These are phyloP conservation scores for Rugonectria rugulosa DNA, from an alignment of 2,329 filamentous ascomycete species.

Conservation along the genomic window DNA sequence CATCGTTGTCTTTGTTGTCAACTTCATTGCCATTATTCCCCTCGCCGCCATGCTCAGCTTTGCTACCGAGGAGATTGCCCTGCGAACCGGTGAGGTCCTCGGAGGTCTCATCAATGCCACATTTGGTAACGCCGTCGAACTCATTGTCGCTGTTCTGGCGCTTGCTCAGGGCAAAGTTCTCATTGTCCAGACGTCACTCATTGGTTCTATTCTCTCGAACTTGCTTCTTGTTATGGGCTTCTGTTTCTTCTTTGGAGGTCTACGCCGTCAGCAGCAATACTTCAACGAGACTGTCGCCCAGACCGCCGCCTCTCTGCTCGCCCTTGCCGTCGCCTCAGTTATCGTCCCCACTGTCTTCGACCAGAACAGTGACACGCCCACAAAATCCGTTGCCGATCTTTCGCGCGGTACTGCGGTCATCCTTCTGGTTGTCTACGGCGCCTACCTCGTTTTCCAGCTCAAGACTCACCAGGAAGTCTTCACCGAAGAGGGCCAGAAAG, in stretches of 20 bases:
- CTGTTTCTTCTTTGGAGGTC: conserved; percentile 88
- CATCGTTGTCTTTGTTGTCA: conserved; percentile 80
- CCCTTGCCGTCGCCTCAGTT: conserved; percentile 79
- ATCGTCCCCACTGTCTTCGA: conserved; percentile 93
- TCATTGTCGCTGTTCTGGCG: conserved; percentile 89
- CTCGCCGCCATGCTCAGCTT: conserved; percentile 87
- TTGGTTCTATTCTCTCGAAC: conserved; percentile 92
- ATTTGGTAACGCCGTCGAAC: conserved; percentile 91
- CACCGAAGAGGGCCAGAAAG: conserved; percentile 80
- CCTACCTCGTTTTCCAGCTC: conserved; percentile 90
- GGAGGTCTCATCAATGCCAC: conserved; percentile 90
- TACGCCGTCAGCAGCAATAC: conserved; percentile 80
- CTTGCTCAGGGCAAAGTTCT: conserved; percentile 75
- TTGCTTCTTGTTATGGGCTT: conserved; percentile 88
- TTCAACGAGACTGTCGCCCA: conserved; percentile 95
- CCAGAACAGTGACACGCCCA: conserved; percentile 51
- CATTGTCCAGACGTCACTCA: conserved; percentile 91
- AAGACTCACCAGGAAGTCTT: conserved; percentile 85
- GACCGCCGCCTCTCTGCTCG: conserved; percentile 82
- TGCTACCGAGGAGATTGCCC: conserved; percentile 88
- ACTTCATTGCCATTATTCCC: conserved; percentile 93
- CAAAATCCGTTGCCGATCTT: conserved; percentile 63
- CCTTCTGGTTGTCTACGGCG: conserved; percentile 81
- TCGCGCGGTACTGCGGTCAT: conserved; percentile 82
- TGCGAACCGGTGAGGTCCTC: conserved; percentile 82